Evolutionary conservation across 257 asterid species (phyloP).

Genomic region (Solanum paucissectum): DNA sequence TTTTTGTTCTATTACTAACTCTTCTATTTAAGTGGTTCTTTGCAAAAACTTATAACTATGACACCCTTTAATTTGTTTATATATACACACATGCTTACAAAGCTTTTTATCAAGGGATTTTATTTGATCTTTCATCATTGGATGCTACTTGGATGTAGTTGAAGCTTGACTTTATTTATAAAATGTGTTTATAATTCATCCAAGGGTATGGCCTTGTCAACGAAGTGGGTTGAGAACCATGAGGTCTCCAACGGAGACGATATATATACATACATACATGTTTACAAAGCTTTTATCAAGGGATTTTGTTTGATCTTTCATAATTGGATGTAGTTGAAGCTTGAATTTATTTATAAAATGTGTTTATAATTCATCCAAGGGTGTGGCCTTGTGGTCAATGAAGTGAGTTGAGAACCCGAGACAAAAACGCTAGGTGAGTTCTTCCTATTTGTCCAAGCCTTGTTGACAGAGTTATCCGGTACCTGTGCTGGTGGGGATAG

Average conservation of each 20-base stretch:
- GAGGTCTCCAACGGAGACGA: not conserved
- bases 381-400: not conserved
- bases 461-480: not conserved
- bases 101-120: not conserved
- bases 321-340: not conserved
- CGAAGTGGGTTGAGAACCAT: not conserved
- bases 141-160: not conserved
- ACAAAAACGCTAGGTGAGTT: not conserved
- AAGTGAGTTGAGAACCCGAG: not conserved
- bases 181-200: not conserved
- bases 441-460: not conserved
- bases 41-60: not conserved
- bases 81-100: not conserved
- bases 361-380: not conserved
- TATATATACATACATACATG: not conserved
- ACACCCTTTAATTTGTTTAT: not conserved
- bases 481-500: not conserved
- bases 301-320: not conserved
- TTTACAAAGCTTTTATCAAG: not conserved
- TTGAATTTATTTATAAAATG: not conserved
- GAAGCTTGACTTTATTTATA: not conserved
- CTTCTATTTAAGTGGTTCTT: not conserved
- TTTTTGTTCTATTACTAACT: not conserved
- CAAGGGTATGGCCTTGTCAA: not conserved
- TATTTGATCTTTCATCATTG: not conserved